Conservation (phyloP, 345 rosid species). For the Draba incana region DNA sequence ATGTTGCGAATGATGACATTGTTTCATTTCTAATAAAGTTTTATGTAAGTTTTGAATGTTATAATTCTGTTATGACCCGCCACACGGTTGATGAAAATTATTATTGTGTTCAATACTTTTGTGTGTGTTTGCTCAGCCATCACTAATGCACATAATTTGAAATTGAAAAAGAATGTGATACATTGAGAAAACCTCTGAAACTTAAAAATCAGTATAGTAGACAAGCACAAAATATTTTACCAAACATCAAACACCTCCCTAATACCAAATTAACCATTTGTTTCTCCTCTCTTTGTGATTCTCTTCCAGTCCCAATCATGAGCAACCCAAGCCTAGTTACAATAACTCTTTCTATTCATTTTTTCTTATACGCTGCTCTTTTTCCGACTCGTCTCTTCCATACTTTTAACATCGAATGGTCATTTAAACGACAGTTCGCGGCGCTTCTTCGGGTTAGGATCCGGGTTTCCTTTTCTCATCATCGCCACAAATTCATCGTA, state of each 20-base stretch:
- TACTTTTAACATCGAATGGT: background rate
- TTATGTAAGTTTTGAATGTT: too few relatives aligned
- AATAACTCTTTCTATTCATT: slow-evolving; percentile 11
- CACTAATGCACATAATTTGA: slow-evolving; percentile 32
- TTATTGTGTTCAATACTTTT: too few relatives aligned
- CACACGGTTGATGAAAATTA: too few relatives aligned
- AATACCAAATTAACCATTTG: background rate
- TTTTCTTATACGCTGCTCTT: slow-evolving; percentile 29
- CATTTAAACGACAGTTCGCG: slow-evolving; percentile 55
- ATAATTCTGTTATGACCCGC: too few relatives aligned
- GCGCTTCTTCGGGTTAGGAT: slow-evolving; percentile 79
- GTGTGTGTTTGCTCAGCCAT: slow-evolving; percentile 1
- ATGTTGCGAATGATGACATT: too few relatives aligned
- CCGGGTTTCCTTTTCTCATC: slow-evolving; percentile 96
- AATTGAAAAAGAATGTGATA: slow-evolving; percentile 33
- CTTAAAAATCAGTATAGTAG: slow-evolving; percentile 31
- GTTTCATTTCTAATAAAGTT: too few relatives aligned
- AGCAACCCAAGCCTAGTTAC: slow-evolving; percentile 39
- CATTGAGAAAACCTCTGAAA: slow-evolving; percentile 38
- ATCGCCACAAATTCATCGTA: slow-evolving; percentile 93
- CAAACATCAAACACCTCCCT: slow-evolving; percentile 35
- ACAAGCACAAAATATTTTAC: slow-evolving; percentile 26
- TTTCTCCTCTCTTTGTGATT: slow-evolving; percentile 18
- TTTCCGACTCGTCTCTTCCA: slow-evolving; percentile 28
- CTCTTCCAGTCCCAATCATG: slow-evolving; percentile 28